Base-by-base conservation (phyloP, 345 rosid species). In the Arabis alpina region DNA sequence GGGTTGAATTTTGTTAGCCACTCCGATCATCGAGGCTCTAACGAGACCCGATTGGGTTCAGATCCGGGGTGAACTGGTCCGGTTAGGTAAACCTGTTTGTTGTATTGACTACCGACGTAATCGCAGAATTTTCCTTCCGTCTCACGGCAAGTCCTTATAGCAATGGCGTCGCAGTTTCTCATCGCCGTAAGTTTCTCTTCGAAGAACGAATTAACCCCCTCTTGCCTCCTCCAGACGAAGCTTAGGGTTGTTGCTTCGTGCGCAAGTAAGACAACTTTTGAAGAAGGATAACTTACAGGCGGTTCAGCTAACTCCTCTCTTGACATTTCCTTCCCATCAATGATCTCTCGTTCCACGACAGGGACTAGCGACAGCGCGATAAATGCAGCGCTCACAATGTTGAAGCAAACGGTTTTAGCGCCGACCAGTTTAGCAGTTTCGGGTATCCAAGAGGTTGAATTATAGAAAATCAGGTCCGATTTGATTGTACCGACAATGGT, bases 61-160 rank as follows among this genome's bases (percentile, higher is more conserved):
- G 50, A 15, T 34, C 75, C 76, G 0, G 86, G 83, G 27, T 90
- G 72, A 10, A 83, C 77, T 0, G 97, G 93, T 8, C 98, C 93
- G 0, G 96, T 85, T 47, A 88, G 8, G 39, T 85, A 59, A 24
- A 92, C 80, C 0, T 78, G 75, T 39, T 74, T 89, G 4, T 1
- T 50, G 50, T 80, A 90, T 61, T 90, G 97, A 44, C 48, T 63
- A 2, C 75, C 66, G 0, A 90, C 41, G 65, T 87, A 92, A 41
- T 82, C 86, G 41, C 97, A 87, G 14, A 87, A 68, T 9, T 75
- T 62, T 12, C 84, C 87, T 79, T 92, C 95, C 0, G 79, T 39
- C 69, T 92, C 98, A 3, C 13, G 59, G 75, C 93, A 92, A 5
- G 97, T 88, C 52, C 98, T 85, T 19, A 88, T 75, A 0, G 91